A percentile compares a stretch with the other conserved stretches of the same genome.
phyloP scores from a whole-genome alignment of 495 filamentous ascomycete species.

The Bacidia gigantensis region DNA sequence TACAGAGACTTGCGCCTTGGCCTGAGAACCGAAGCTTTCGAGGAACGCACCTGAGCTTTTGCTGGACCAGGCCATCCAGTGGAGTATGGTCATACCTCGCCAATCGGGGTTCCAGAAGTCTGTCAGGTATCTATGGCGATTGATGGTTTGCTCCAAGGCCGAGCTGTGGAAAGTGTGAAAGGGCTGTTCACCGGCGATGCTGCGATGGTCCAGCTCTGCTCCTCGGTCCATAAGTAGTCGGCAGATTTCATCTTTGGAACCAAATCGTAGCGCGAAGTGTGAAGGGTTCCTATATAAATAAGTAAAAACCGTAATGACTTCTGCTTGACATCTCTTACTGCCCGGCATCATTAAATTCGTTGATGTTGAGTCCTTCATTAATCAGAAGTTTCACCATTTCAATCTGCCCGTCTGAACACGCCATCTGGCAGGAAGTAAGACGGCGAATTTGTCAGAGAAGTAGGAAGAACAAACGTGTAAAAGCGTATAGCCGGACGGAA shows the following conservation, averaged over 20 bases:
- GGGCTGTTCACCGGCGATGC: slow-evolving; percentile 21
- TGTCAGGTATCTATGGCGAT: neutral
- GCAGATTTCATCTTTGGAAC: slow-evolving; percentile 11
- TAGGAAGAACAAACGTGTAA: neutral
- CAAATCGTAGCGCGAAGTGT: neutral
- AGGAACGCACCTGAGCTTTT: neutral
- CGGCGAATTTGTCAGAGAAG: neutral
- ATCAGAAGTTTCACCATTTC: neutral
- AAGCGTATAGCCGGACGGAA: neutral
- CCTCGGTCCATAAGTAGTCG: slow-evolving; percentile 21
- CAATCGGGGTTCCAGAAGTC: neutral
- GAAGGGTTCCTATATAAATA: neutral
- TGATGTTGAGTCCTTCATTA: neutral
- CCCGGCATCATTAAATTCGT: neutral
- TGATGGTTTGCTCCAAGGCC: neutral
- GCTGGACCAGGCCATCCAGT: neutral
- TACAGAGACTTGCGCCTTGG: neutral
- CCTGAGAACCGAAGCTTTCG: neutral
- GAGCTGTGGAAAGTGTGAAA: slow-evolving; percentile 1
- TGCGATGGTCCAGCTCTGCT: slow-evolving; percentile 21
- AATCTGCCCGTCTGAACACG: neutral
- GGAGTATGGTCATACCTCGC: neutral
- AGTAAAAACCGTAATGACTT: neutral
- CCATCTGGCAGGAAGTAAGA: neutral
- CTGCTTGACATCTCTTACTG: neutral